Base-by-base conservation (phyloP, 805 yeast genomes). In the Kazachstania viticola region DNA sequence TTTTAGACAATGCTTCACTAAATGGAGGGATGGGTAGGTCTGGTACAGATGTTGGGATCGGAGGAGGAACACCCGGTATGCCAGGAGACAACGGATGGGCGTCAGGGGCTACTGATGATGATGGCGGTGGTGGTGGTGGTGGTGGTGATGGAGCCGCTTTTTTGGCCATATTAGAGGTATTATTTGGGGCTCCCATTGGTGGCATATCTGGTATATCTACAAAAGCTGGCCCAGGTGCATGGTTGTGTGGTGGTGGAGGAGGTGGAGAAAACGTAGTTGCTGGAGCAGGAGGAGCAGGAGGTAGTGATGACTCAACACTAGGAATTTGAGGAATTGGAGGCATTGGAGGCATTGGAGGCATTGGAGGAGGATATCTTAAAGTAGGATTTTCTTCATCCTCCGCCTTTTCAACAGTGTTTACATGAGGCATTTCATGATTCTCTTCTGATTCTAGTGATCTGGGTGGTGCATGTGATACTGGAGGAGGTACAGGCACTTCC, bases 191-290 rank as follows among this genome's bases (percentile, higher is more conserved):
- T 19, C 22, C 11, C 11, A 8, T 19, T 19, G 9, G 22, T 19
- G 25, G 25, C n/a, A n/a, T 9, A n/a, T 9, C 6, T 9, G 25
- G 25, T 6, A 23, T 23, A 23, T 23, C 25, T 9, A 13, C 14
- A n/a, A 23, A 8, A 9, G 25, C 14, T 9, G 25, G 11, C 19
- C 29, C 25, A 13, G 30, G 36, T n/a, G n/a, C n/a, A n/a, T n/a
- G n/a, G n/a, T n/a, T n/a, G n/a, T n/a, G n/a, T n/a, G n/a, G n/a
- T 9, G 49, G 45, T n/a, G 46, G 29, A 16, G 54, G 46, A n/a
- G 54, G 44, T 13, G 51, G 43, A 26, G n/a, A 5, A n/a, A n/a
- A n/a, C n/a, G n/a, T n/a, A 15, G 32, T 41, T 28, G 28, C 31
- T 19, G 31, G 13, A 14, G 8, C 17, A n/a, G 22, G 12, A 14